Conservation (phyloP, 1,284 basidiomycete genomes). For the Xerocomus amazonicus region DNA sequence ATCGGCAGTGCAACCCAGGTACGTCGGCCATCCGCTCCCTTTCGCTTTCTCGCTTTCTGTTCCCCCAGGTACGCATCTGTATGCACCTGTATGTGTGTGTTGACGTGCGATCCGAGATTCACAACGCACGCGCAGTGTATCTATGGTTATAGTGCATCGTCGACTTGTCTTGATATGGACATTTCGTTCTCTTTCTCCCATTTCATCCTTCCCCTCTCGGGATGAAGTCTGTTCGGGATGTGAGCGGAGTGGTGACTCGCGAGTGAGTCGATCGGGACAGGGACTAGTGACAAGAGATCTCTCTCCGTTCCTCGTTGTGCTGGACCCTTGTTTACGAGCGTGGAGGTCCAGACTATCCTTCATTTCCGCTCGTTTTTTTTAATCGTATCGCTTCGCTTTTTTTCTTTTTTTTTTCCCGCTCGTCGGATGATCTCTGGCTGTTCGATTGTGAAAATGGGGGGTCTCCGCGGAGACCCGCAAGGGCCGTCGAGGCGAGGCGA, state of each 20-base stretch:
- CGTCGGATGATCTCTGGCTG: not conserved
- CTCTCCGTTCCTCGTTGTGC: slow-evolving; percentile 8
- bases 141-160: too few relatives aligned
- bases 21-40: too few relatives aligned
- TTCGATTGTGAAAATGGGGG: slow-evolving; percentile 39
- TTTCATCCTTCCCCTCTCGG: too few relatives aligned
- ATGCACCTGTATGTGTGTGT: slow-evolving; percentile 8
- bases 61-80: not conserved
- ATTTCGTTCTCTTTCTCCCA: too few relatives aligned
- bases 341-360: slow-evolving; percentile 8
- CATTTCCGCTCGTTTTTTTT: slow-evolving; percentile 23
- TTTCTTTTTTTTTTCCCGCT: not conserved
- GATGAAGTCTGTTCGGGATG: too few relatives aligned
- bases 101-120: not conserved
- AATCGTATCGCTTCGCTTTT: not conserved
- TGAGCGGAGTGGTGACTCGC: slow-evolving; percentile 18
- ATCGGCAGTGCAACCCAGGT: not conserved
- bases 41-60: too few relatives aligned
- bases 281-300: too few relatives aligned
- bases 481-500: too few relatives aligned
- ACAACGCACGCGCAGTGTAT: not conserved
- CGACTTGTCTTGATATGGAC: slow-evolving; percentile 14
- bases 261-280: slow-evolving; percentile 32
- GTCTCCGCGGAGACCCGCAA: slow-evolving; percentile 31
- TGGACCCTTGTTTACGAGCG: slow-evolving; percentile 1